Evolutionary conservation across 371 early-diverging fungal genomes (phyloP).

Genomic region (Mucor lusitanicus): DNA sequence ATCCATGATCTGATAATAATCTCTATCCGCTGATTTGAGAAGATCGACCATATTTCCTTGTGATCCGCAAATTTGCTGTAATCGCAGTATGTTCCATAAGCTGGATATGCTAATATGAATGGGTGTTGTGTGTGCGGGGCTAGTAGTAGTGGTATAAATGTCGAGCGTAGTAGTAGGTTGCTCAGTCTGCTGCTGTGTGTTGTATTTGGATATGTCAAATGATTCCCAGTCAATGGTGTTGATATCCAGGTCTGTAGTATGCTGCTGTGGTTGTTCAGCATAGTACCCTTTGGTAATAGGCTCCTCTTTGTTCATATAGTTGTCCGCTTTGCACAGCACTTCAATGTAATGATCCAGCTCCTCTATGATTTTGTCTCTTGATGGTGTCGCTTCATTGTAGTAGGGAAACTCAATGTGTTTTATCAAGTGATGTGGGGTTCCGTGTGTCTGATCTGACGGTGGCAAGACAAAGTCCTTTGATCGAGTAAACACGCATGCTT

Average conservation of each 20-base stretch:
- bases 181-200: background rate
- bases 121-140: background rate
- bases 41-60: constrained; percentile 5
- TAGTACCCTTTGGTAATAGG: background rate
- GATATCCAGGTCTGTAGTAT: constrained; percentile 2
- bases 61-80: constrained; percentile 36
- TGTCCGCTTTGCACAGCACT: constrained; percentile 23
- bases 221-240: constrained; percentile 6
- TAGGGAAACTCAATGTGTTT: constrained; percentile 43
- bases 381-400: constrained; percentile 21
- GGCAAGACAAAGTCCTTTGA: background rate
- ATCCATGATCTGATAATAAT: background rate
- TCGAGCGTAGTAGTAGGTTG: background rate
- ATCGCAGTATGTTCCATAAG: constrained; percentile 34
- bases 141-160: background rate
- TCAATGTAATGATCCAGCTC: constrained; percentile 27
- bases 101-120: constrained; percentile 14
- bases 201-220: constrained; percentile 1
- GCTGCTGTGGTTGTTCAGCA: background rate
- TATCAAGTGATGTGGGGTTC: constrained; percentile 25
- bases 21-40: background rate
- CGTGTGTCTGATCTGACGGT: background rate
- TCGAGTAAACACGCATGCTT: constrained; percentile 71
- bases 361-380: constrained; percentile 14
- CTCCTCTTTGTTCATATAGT: background rate